A percentile compares a stretch with the other conserved stretches of the same genome.
Conservation (phyloP, 441 rosid genomes). For the Gossypium davidsonii region DNA sequence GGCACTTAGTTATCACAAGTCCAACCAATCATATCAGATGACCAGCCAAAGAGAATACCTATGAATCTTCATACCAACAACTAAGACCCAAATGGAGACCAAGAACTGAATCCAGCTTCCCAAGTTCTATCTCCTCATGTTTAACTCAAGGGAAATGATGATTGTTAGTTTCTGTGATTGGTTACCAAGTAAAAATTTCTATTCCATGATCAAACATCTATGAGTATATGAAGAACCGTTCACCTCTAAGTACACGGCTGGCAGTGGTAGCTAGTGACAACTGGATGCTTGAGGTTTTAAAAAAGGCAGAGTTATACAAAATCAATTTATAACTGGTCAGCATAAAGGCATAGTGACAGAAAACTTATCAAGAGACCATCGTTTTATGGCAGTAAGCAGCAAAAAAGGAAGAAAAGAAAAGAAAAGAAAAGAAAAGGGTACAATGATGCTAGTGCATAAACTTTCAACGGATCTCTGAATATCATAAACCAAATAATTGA, state of each 20-base stretch:
- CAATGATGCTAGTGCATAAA: neutral
- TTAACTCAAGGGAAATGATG: neutral
- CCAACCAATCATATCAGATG: neutral
- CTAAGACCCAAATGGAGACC: neutral
- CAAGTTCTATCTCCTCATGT: neutral
- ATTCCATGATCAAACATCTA: constrained; percentile 1
- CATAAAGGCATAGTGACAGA: neutral
- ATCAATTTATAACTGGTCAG: neutral
- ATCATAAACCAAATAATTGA: neutral
- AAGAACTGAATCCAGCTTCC: neutral
- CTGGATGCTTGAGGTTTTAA: neutral
- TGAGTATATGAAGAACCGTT: neutral
- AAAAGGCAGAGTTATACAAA: neutral
- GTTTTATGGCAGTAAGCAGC: neutral
- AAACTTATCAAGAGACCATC: neutral
- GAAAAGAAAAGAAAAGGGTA: neutral
- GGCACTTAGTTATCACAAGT: neutral
- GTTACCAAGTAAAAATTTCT: neutral
- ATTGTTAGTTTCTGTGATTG: neutral
- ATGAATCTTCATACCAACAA: neutral
- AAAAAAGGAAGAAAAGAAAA: neutral
- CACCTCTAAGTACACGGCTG: neutral
- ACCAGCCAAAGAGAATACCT: neutral
- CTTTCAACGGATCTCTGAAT: neutral
- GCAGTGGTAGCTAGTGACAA: neutral